These are phyloP conservation scores for Ilyonectria robusta DNA, from an alignment of 2,329 filamentous ascomycete species.

Conservation along the genomic window DNA sequence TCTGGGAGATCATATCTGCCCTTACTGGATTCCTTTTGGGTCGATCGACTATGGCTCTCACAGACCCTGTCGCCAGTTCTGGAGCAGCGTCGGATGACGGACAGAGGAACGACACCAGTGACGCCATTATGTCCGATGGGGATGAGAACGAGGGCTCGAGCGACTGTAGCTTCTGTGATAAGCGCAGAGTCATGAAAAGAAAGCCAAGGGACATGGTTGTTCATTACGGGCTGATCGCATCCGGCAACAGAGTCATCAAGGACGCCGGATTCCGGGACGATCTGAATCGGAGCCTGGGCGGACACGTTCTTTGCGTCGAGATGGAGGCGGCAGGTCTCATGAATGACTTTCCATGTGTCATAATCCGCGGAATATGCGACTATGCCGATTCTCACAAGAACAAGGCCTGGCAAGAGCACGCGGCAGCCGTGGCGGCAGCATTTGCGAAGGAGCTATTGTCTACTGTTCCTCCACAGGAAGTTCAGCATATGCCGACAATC, in stretches of 20 bases:
- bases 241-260: conserved; percentile 1
- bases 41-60: too few relatives aligned
- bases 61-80: too few relatives aligned
- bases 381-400: not conserved
- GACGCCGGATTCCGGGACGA: not conserved
- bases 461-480: not conserved
- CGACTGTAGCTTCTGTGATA: not conserved
- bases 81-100: too few relatives aligned
- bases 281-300: not conserved
- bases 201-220: not conserved
- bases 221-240: conserved; percentile 3
- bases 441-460: not conserved
- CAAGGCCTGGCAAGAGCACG: not conserved
- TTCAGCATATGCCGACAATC: not conserved
- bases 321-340: too few relatives aligned
- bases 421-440: not conserved
- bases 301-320: not conserved
- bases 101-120: too few relatives aligned
- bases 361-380: not conserved
- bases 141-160: too few relatives aligned
- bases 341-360: not conserved
- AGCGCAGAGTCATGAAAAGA: not conserved
- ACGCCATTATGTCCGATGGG: too few relatives aligned
- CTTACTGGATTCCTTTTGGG: too few relatives aligned
- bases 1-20: too few relatives aligned